Evolutionary conservation across 2,329 filamentous ascomycete species (phyloP).

Genomic region (Talaromyces amestolkiae): DNA sequence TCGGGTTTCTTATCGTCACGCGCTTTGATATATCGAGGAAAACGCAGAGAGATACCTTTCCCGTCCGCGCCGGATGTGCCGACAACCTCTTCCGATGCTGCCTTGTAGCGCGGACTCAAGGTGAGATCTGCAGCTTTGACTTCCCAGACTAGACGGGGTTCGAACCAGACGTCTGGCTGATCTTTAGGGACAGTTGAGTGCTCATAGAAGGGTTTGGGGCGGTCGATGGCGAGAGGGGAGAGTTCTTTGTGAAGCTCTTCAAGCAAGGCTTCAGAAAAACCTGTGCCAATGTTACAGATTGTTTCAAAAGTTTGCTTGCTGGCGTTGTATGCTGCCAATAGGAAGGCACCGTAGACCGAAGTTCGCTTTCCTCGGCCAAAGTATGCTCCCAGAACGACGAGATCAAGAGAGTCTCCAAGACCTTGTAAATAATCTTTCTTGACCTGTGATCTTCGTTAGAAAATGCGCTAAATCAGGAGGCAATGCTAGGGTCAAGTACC

Average conservation of each 20-base stretch:
- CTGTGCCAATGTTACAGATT: slow-evolving; percentile 97
- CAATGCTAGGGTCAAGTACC: slow-evolving; percentile 45
- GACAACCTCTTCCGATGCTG: slow-evolving; percentile 78
- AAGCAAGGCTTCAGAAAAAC: slow-evolving; percentile 92
- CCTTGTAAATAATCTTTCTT: slow-evolving; percentile 98
- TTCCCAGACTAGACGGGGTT: slow-evolving; percentile 93
- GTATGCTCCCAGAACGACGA: slow-evolving; percentile 94
- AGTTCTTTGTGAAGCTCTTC: slow-evolving; percentile 78
- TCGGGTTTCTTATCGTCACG: slow-evolving; percentile 96
- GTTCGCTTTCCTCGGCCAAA: slow-evolving; percentile 93
- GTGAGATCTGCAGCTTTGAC: slow-evolving; percentile 96
- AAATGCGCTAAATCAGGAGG: neutral
- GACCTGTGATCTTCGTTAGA: slow-evolving; percentile 54
- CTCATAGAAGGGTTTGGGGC: slow-evolving; percentile 88
- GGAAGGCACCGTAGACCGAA: slow-evolving; percentile 90
- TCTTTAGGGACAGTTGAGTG: slow-evolving; percentile 83
- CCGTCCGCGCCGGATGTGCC: slow-evolving; percentile 57
- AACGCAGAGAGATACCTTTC: slow-evolving; percentile 81
- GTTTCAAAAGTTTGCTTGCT: slow-evolving; percentile 82
- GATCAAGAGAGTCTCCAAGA: slow-evolving; percentile 90
- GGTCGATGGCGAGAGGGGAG: slow-evolving; percentile 75
- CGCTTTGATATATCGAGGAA: slow-evolving; percentile 87
- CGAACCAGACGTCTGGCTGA: slow-evolving; percentile 98
- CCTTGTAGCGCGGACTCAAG: slow-evolving; percentile 86
- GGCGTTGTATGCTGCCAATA: slow-evolving; percentile 89